A percentile compares a stretch with the other conserved stretches of the same genome.
phyloP scores from a whole-genome alignment of 2,329 filamentous ascomycete species.

The Ceratocystis destructans region DNA sequence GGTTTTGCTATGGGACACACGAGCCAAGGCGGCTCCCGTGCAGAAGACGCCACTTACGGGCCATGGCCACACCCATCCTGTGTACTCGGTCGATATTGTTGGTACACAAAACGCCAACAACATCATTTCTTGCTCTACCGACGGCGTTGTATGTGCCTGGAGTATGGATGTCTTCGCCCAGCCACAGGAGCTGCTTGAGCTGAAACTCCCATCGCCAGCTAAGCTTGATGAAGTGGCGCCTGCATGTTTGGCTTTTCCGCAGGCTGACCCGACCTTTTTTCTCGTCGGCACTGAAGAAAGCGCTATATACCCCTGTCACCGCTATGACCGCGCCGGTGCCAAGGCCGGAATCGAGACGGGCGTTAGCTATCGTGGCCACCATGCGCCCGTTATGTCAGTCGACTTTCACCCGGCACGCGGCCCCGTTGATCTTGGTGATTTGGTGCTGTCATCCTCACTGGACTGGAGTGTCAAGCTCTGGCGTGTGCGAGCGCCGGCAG shows the following conservation, averaged over 20 bases:
- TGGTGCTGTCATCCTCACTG: slow-evolving; percentile 80
- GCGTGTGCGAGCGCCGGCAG: slow-evolving; percentile 75
- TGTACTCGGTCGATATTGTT: slow-evolving; percentile 90
- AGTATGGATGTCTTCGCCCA: slow-evolving; percentile 95
- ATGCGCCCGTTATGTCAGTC: slow-evolving; percentile 88
- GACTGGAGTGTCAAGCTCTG: slow-evolving; percentile 98
- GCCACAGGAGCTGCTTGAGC: slow-evolving; percentile 83
- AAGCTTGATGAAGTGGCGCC: slow-evolving; percentile 84
- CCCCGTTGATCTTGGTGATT: slow-evolving; percentile 82
- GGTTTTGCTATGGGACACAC: slow-evolving; percentile 92
- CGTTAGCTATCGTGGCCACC: slow-evolving; percentile 78
- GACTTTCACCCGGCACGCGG: slow-evolving; percentile 90
- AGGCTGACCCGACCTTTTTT: slow-evolving; percentile 94
- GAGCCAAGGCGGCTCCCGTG: slow-evolving; percentile 74
- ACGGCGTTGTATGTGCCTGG: slow-evolving; percentile 94
- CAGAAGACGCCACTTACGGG: slow-evolving; percentile 94
- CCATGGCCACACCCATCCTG: slow-evolving; percentile 87
- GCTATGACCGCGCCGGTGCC: slow-evolving; percentile 91
- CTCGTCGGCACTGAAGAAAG: slow-evolving; percentile 94
- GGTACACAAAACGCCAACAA: slow-evolving; percentile 98
- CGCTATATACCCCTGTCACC: slow-evolving; percentile 87
- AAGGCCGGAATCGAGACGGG: slow-evolving; percentile 89
- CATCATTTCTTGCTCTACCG: slow-evolving; percentile 91
- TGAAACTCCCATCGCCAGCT: slow-evolving; percentile 70
- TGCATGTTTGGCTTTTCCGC: slow-evolving; percentile 86